These are phyloP conservation scores for Trichoderma lentiforme DNA, from an alignment of 2,329 filamentous ascomycete genomes.

Conservation along the genomic window DNA sequence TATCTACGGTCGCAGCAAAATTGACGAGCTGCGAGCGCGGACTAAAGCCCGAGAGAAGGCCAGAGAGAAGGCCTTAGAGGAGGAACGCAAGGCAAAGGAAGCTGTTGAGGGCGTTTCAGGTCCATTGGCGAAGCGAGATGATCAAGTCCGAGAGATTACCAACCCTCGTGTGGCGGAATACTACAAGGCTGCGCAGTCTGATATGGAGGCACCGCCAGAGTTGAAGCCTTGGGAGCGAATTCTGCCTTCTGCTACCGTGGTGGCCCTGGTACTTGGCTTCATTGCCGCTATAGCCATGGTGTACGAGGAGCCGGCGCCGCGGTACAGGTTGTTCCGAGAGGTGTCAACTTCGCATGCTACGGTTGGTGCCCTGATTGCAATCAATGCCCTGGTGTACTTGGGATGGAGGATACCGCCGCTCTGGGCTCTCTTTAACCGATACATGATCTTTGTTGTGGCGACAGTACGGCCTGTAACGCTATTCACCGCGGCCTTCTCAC, in stretches of 20 bases:
- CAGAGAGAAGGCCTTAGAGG: slow-evolving; percentile 43
- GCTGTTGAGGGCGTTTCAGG: slow-evolving; percentile 40
- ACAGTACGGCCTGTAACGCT: slow-evolving; percentile 61
- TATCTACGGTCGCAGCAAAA: slow-evolving; percentile 55
- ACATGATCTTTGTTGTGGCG: slow-evolving; percentile 63
- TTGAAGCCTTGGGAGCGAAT: slow-evolving; percentile 51
- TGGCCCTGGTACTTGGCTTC: slow-evolving; percentile 43
- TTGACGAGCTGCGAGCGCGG: slow-evolving; percentile 55
- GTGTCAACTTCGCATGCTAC: slow-evolving; percentile 62
- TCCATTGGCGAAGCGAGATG: slow-evolving; percentile 40
- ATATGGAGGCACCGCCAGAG: slow-evolving; percentile 50
- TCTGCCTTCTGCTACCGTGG: slow-evolving; percentile 50
- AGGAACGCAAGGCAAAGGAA: slow-evolving; percentile 40
- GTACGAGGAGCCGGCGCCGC: slow-evolving; percentile 53
- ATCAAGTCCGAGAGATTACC: slow-evolving; percentile 37
- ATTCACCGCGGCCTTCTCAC: slow-evolving; percentile 66
- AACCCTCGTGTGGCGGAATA: slow-evolving; percentile 39
- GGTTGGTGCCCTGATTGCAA: slow-evolving; percentile 56
- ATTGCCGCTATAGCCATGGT: slow-evolving; percentile 43
- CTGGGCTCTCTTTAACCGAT: slow-evolving; percentile 65
- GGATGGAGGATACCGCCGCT: slow-evolving; percentile 62
- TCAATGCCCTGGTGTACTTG: slow-evolving; percentile 55
- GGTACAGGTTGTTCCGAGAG: slow-evolving; percentile 55
- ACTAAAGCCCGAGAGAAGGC: slow-evolving; percentile 50
- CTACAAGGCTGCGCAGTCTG: slow-evolving; percentile 46